Conservation (phyloP, 148 eudicot species). For the Camellia sinensis region DNA sequence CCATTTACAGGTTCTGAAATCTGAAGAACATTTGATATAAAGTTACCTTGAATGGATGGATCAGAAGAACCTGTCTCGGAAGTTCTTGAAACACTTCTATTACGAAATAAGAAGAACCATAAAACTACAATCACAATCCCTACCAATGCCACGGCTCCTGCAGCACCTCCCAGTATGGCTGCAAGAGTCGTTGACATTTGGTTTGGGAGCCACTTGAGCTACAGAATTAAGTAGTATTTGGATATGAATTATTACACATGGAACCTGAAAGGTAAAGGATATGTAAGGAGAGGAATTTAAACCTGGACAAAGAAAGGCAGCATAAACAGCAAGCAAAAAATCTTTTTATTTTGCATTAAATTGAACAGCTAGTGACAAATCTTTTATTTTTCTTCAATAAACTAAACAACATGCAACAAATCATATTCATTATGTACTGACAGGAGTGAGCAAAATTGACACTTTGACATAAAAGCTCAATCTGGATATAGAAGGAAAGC, state of each 20-base stretch:
- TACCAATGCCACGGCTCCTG: constrained; percentile 88
- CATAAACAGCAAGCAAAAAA: neutral
- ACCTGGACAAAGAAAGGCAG: constrained; percentile 6
- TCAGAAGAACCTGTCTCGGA: constrained; percentile 93
- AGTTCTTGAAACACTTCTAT: constrained; percentile 55
- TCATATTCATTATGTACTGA: neutral
- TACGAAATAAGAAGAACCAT: constrained; percentile 57
- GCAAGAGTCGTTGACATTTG: constrained; percentile 93
- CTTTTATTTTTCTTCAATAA: neutral
- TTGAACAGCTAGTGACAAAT: neutral
- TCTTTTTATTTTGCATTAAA: too few relatives aligned
- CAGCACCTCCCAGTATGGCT: constrained; percentile 87
- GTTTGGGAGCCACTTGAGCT: constrained; percentile 47
- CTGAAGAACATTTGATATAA: neutral
- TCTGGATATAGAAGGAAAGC: constrained; percentile 8
- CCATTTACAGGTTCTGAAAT: neutral
- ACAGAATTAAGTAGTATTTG: constrained; percentile 15
- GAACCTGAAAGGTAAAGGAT: constrained; percentile 34
- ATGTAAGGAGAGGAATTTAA: neutral
- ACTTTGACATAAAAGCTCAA: neutral
- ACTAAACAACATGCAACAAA: neutral
- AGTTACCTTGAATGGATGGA: constrained; percentile 67
- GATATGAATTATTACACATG: constrained; percentile 30
- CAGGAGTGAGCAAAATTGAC: neutral
- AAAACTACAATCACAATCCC: constrained; percentile 43